Evolutionary conservation across 2,329 filamentous ascomycete genomes (phyloP), one percentile per base, ranked within the genome.

Genomic region (Alternaria conjuncta): DNA sequence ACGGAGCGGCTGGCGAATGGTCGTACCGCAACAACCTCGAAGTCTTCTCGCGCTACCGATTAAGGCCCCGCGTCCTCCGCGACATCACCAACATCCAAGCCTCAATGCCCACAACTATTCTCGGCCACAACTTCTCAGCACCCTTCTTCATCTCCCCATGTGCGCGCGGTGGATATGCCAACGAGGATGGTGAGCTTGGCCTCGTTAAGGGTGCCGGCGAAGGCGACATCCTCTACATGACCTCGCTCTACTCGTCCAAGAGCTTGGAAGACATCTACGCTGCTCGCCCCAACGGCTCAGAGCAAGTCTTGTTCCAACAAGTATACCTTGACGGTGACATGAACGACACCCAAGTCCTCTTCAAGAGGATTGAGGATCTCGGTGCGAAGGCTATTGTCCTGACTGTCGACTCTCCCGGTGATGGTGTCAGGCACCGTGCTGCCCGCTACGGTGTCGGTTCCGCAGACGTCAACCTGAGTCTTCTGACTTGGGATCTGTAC

Each of bases 11-110:
- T 4, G 86, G 85, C 63, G 86, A 87, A 76, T 87, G 83, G 82
- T 79, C 81, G 2, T 87, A 87, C 76, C 81, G 86, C 53, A 86
- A 87, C 75, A 88, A 88, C 75, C 80, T 87, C 6, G 86, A 88
- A 75, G 81, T 84, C 26, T 88, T 82, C 75, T 78, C 81, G 64
- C 82, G 84, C 13, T 85, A 84, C 70, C 78, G 78, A 53, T 78
- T 87, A 45, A 81, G 82, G 54, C 84, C 86, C 9, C 80, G 84
- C 55, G 80, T 83, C 23, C 78, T 88, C 75, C 75, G 82, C n/a
- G 85, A 87, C 68, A 82, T 87, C 61, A 77, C 74, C 49, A 76
- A 78, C 20, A 73, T 81, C 47, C 81, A 83, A 64, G 56, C 60
- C 0, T 61, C 73, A 0, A 57, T 77, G 9, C 81, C 80, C 15